Percentiles rank a stretch among this genome's conserved stretches.
Evolutionary conservation across 148 eudicot species (phyloP).

Genomic region (Mesembryanthemum crystallinum): DNA sequence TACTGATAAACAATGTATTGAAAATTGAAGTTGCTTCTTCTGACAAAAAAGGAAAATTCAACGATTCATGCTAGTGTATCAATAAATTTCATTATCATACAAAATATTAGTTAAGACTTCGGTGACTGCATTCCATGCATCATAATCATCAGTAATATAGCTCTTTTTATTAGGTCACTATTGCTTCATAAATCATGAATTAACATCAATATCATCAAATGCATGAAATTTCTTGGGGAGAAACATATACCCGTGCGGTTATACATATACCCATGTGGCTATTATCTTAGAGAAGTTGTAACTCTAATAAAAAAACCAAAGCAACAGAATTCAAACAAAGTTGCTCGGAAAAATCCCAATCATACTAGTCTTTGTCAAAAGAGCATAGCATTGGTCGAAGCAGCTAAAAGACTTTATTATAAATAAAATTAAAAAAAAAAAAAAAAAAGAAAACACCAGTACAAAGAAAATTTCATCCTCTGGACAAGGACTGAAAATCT

Average conservation of each 20-base stretch:
- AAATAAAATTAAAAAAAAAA: background rate
- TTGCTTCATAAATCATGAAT: background rate
- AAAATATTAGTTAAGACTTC: background rate
- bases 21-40: background rate
- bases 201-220: no score
- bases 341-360: background rate
- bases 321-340: background rate
- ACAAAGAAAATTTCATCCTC: no score
- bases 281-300: no score
- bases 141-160: background rate
- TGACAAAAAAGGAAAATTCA: background rate
- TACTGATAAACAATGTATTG: constrained; percentile 13
- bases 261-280: no score
- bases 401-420: no score
- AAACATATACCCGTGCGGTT: background rate
- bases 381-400: background rate
- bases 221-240: background rate
- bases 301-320: no score
- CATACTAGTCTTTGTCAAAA: background rate
- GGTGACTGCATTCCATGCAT: background rate
- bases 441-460: no score
- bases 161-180: no score
- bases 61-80: background rate
- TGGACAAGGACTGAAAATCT: no score
- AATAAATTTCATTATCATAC: background rate